Percentiles rank a stretch among this genome's conserved stretches.
Conservation (phyloP, 2,329 filamentous ascomycete genomes). For the Colletotrichum euphorbiae region DNA sequence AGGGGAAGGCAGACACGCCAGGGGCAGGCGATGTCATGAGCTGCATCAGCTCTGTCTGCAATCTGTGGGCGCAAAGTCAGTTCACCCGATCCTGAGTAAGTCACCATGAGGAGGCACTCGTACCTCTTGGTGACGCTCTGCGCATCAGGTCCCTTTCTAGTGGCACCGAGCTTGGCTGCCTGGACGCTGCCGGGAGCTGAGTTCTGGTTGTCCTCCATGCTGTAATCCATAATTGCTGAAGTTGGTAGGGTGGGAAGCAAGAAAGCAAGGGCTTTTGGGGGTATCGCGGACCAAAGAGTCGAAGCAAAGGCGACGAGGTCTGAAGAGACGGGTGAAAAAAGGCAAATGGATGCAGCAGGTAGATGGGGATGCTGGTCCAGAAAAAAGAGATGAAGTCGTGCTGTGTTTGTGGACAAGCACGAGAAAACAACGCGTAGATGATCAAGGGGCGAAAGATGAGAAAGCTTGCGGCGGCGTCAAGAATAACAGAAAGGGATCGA, state of each 20-base stretch:
- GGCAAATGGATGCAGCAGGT: constrained; percentile 15
- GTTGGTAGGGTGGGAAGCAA: neutral
- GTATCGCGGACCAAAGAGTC: neutral
- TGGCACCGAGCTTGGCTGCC: constrained; percentile 69
- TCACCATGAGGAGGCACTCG: constrained; percentile 41
- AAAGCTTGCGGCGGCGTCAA: constrained; percentile 16
- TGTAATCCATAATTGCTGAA: constrained; percentile 53
- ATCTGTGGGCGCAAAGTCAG: constrained; percentile 60
- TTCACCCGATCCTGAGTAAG: neutral
- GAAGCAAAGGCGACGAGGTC: constrained; percentile 9
- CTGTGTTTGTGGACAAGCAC: constrained; percentile 15
- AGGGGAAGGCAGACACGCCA: constrained; percentile 94
- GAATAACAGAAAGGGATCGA: constrained; percentile 30
- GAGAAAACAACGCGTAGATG: constrained; percentile 9
- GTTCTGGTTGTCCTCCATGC: constrained; percentile 72
- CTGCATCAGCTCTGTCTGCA: constrained; percentile 98
- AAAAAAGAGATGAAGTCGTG: neutral
- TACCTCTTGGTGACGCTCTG: constrained; percentile 85
- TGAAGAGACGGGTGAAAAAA: neutral
- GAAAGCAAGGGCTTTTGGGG: neutral
- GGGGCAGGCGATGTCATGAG: constrained; percentile 96
- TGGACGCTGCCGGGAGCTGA: constrained; percentile 71
- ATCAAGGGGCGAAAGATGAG: constrained; percentile 26
- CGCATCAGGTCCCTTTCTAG: constrained; percentile 71
- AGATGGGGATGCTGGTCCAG: constrained; percentile 1